phyloP scores from a whole-genome alignment of 352 stramenopile species.

The Globisporangium iwayamae region DNA sequence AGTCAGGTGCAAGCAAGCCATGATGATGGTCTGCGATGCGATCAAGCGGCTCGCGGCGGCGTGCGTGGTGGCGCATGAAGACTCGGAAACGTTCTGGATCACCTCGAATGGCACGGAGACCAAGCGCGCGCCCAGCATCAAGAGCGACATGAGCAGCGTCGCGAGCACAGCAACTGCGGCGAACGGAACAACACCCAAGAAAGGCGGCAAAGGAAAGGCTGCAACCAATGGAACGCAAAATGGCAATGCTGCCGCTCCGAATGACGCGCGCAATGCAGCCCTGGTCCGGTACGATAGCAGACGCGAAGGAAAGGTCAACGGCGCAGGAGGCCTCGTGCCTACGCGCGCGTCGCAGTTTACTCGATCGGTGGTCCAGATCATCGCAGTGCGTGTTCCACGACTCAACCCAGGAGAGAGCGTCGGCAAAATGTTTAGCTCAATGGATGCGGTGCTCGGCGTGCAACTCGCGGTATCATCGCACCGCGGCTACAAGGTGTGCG shows the following conservation, averaged over 20 bases:
- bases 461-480: slow-evolving; percentile 54
- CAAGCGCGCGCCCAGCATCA: slow-evolving; percentile 23
- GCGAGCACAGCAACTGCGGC: background rate
- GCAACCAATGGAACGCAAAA: background rate
- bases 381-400: slow-evolving; percentile 39
- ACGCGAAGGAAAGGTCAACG: slow-evolving; percentile 13
- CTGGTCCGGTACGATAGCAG: slow-evolving; percentile 14
- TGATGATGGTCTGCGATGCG: slow-evolving; percentile 41
- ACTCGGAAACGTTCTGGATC: slow-evolving; percentile 28
- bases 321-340: slow-evolving; percentile 12
- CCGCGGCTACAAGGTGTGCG: slow-evolving; percentile 57
- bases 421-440: slow-evolving; percentile 41
- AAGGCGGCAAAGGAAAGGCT: background rate
- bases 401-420: slow-evolving; percentile 21
- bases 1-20: slow-evolving; percentile 1
- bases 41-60: slow-evolving; percentile 33
- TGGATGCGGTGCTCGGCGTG: slow-evolving; percentile 51
- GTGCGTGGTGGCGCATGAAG: slow-evolving; percentile 32
- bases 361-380: slow-evolving; percentile 45
- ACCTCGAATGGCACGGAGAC: slow-evolving; percentile 21
- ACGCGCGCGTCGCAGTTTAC: slow-evolving; percentile 31
- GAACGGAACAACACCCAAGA: background rate
- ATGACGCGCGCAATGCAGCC: background rate
- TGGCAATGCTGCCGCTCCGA: background rate
- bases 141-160: slow-evolving; percentile 10